A percentile compares a stretch with the other conserved stretches of the same genome.
Evolutionary conservation across 225 moss, liverwort and hornwort species (phyloP).

Genomic region (Pleurozium schreberi): DNA sequence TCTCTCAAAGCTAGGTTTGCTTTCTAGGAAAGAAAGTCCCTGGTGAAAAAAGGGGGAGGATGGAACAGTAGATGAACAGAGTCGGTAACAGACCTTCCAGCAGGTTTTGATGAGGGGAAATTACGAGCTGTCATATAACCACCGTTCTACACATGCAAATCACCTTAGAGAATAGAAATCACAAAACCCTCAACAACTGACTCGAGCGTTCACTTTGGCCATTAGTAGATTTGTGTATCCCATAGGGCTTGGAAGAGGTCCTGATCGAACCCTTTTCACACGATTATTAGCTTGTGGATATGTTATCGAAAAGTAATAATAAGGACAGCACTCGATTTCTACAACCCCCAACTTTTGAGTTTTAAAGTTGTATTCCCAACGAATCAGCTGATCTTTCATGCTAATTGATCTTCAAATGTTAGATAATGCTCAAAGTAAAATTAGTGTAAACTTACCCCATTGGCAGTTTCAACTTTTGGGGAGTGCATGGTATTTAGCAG

Average conservation of each 20-base stretch:
- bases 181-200: conserved; percentile 14
- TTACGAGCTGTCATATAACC: conserved; percentile 42
- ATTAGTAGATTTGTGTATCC: conserved; percentile 6
- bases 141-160: conserved; percentile 53
- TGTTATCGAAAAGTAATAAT: neutral
- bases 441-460: conserved; percentile 24
- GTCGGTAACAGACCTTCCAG: conserved; percentile 36
- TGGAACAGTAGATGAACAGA: conserved; percentile 5
- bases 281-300: conserved; percentile 22
- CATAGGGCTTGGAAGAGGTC: conserved; percentile 15
- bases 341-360: neutral
- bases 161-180: conserved; percentile 33
- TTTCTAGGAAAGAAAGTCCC: neutral
- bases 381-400: neutral
- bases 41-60: neutral
- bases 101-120: conserved; percentile 23
- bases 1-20: neutral
- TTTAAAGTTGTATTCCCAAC: neutral
- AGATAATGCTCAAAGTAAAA: neutral
- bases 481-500: conserved; percentile 1
- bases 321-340: neutral
- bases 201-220: conserved; percentile 21
- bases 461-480: conserved; percentile 14
- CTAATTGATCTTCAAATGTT: neutral
- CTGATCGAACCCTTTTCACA: conserved; percentile 29